phyloP scores from a whole-genome alignment of 2,329 filamentous ascomycete species.

The Botrytis fragariae region DNA sequence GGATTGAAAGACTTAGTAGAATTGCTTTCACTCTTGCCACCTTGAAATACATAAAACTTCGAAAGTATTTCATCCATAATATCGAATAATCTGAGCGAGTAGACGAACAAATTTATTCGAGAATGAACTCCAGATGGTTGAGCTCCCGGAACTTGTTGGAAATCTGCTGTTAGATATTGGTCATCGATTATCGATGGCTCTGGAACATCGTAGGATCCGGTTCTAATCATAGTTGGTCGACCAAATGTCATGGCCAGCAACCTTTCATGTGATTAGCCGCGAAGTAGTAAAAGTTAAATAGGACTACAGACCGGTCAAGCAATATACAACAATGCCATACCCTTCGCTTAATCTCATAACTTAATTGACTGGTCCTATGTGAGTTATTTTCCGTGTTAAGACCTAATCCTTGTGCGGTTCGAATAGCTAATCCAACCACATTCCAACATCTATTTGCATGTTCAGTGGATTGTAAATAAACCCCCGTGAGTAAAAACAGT shows the following conservation, averaged over 20 bases:
- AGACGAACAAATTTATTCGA: slow-evolving; percentile 30
- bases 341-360: slow-evolving; percentile 36
- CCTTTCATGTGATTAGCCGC: slow-evolving; percentile 23
- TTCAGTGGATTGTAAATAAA: slow-evolving; percentile 37
- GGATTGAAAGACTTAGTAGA: background rate
- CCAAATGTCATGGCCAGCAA: slow-evolving; percentile 35
- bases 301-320: slow-evolving; percentile 32
- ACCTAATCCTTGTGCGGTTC: slow-evolving; percentile 36
- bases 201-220: slow-evolving; percentile 16
- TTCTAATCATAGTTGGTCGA: slow-evolving; percentile 29
- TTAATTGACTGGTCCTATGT: slow-evolving; percentile 27
- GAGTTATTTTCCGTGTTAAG: slow-evolving; percentile 27
- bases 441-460: slow-evolving; percentile 39
- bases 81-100: slow-evolving; percentile 27
- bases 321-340: slow-evolving; percentile 38
- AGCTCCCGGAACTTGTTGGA: slow-evolving; percentile 25
- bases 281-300: background rate
- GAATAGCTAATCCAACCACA: slow-evolving; percentile 35
- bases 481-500: slow-evolving; percentile 34
- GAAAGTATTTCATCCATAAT: slow-evolving; percentile 28
- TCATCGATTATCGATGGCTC: slow-evolving; percentile 35
- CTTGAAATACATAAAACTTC: slow-evolving; percentile 19
- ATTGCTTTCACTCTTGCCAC: slow-evolving; percentile 6
- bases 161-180: slow-evolving; percentile 31
- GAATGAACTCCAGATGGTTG: slow-evolving; percentile 32